Evolutionary conservation across 176 grass and related monocot genomes (phyloP).

Genomic region (Ensete glaucum): DNA sequence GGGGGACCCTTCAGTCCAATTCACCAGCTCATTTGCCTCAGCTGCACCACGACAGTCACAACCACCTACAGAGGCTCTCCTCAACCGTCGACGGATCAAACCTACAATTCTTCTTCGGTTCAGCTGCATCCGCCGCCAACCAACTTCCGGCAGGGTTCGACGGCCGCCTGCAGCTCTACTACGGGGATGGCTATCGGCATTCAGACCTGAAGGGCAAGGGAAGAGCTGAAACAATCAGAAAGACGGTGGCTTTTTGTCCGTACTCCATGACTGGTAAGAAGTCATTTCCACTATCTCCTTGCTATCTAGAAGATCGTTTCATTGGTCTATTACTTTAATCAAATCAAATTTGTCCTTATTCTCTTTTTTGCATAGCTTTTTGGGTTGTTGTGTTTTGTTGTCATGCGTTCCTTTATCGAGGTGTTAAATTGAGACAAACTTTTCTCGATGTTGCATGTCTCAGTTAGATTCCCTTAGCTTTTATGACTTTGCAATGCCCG

Average conservation of each 20-base stretch:
- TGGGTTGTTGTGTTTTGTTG: not conserved
- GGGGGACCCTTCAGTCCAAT: slow-evolving; percentile 39
- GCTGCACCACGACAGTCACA: slow-evolving; percentile 11
- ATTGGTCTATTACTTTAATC: not conserved
- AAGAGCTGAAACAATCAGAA: slow-evolving; percentile 3
- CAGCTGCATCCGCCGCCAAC: slow-evolving; percentile 1
- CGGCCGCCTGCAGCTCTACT: slow-evolving; percentile 27
- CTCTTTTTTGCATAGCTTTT: not conserved
- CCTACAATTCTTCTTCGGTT: slow-evolving; percentile 18
- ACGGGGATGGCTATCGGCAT: slow-evolving; percentile 20
- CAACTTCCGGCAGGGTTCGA: slow-evolving; percentile 19
- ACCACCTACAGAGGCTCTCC: slow-evolving; percentile 29
- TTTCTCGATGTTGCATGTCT: not conserved
- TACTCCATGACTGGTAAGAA: not conserved
- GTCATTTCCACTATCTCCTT: not conserved
- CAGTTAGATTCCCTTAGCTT: not conserved
- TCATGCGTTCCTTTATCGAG: not conserved
- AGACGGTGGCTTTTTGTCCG: not conserved
- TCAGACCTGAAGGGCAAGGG: slow-evolving; percentile 22
- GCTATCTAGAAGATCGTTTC: not conserved
- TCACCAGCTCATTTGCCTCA: slow-evolving; percentile 29
- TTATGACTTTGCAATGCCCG: not conserved
- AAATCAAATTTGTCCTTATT: not conserved
- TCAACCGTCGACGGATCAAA: slow-evolving; percentile 21
- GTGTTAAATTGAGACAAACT: not conserved